Base-by-base conservation (phyloP, 106 monocot species). In the Allium cepa region DNA sequence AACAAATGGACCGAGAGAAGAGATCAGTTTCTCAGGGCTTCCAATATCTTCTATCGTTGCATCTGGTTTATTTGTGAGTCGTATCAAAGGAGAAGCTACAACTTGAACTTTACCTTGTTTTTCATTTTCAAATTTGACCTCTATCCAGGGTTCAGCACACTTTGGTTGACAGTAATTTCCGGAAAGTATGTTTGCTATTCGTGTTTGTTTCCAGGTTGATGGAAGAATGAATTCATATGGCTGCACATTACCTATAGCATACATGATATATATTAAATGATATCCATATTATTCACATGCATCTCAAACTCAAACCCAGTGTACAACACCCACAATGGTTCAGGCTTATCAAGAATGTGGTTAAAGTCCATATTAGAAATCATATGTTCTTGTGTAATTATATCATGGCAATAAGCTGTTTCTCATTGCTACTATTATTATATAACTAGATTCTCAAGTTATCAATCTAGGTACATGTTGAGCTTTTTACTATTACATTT, bases 151-250 rank as follows among this genome's bases (percentile, higher is more conserved):
- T 70, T 97, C 96, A 17, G 96, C 96, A 67, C 96, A 97, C 59
- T 97, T 97, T 10, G 96, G 96, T 72, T 92, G 96, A 75, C 96
- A 97, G 72, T 97, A 97, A 62, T 97, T 97, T 53, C 96, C 96
- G 13, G 96, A 97, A 15, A 97, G 79, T 47, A 97, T 97, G 84
- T 97, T 97, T 55, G 96, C 92, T 62, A 97, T 76, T 67, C 96
- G 63, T 50, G 82, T 76, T 67, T 97, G 96, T 46, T 97, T 97
- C 96, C 96, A 97, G 10, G 84, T 79, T n/a, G 88, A 85, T 9
- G 96, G 96, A 45, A 97, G 81, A 52, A 97, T 63, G 63, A 97
- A 92, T 69, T 97, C 77, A 69, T 97, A 97, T 1, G 96, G 96
- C 67, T 97, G 64, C 53, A 97, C 92, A 76, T 92, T 97, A 1